Percentiles rank a stretch among this genome's conserved stretches.
Evolutionary conservation across 352 stramenopile species (phyloP).

Genomic region (Phytophthora pluvialis): DNA sequence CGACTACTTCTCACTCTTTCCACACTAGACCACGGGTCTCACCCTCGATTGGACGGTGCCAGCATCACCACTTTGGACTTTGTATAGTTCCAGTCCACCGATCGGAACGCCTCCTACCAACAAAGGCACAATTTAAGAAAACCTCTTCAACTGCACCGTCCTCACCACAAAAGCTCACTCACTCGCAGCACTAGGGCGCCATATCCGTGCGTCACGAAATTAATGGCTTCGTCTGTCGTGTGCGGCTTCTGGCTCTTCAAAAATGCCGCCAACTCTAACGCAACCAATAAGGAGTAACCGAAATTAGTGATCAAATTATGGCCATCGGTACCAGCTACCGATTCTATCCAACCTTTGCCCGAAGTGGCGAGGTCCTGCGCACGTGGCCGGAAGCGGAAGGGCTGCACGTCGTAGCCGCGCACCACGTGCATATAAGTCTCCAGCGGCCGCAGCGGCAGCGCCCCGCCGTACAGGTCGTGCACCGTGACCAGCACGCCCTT

Average conservation of each 20-base stretch:
- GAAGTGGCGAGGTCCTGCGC: constrained; percentile 45
- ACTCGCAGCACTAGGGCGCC: constrained; percentile 71
- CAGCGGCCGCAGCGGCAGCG: constrained; percentile 50
- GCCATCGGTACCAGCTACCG: no score
- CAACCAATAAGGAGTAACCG: not conserved
- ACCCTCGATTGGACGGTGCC: constrained; percentile 74
- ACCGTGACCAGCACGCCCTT: constrained; percentile 68
- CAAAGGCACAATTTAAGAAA: not conserved
- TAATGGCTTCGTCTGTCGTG: constrained; percentile 53
- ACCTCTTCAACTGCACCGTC: not conserved
- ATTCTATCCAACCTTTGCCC: constrained; percentile 39
- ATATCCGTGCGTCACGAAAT: constrained; percentile 82
- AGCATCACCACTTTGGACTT: constrained; percentile 82
- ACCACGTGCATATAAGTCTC: constrained; percentile 49
- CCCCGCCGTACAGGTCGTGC: constrained; percentile 66
- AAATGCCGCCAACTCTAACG: constrained; percentile 51
- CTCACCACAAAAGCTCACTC: constrained; percentile 3
- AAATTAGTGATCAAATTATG: constrained; percentile 11
- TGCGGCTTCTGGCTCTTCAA: constrained; percentile 71
- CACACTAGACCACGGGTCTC: not conserved
- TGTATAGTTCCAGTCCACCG: constrained; percentile 74
- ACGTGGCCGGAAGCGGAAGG: constrained; percentile 56
- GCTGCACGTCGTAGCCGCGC: constrained; percentile 49
- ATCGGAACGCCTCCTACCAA: constrained; percentile 71
- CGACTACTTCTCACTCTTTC: not conserved